These are phyloP conservation scores for Fomitiporia mediterranea DNA, from an alignment of 1,284 basidiomycete species.

Conservation along the genomic window DNA sequence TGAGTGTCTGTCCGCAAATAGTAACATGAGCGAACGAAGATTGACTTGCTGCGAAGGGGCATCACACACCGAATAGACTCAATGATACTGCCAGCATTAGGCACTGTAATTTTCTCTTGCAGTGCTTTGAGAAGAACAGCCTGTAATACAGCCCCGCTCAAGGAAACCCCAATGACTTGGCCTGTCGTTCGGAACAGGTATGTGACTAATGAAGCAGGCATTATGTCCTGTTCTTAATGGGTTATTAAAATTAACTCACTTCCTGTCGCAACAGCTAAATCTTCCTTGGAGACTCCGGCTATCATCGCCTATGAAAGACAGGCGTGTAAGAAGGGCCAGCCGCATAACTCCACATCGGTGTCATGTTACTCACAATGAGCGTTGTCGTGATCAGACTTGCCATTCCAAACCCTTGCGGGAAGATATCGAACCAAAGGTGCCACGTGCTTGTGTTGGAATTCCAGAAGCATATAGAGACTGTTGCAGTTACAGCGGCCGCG, in stretches of 20 bases:
- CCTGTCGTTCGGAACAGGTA: constrained; percentile 89
- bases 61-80: constrained; percentile 58
- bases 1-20: constrained; percentile 55
- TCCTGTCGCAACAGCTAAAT: constrained; percentile 83
- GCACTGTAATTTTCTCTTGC: constrained; percentile 67
- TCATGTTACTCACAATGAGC: constrained; percentile 53
- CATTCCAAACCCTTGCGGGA: constrained; percentile 80
- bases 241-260: constrained; percentile 47
- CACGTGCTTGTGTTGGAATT: constrained; percentile 53
- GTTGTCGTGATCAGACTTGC: constrained; percentile 80
- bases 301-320: constrained; percentile 66
- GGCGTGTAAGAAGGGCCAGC: constrained; percentile 7
- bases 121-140: constrained; percentile 66
- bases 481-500: constrained; percentile 49
- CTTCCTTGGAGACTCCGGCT: constrained; percentile 71
- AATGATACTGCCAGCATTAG: constrained; percentile 64
- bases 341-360: constrained; percentile 24
- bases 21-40: constrained; percentile 6
- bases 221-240: constrained; percentile 6
- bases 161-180: constrained; percentile 84
- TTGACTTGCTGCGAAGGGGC: background rate
- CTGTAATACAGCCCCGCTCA: constrained; percentile 80
- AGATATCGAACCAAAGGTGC: constrained; percentile 72
- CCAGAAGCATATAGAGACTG: constrained; percentile 57
- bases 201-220: constrained; percentile 52